Percentiles rank a stretch among this genome's conserved stretches.
Evolutionary conservation across 768 basidiomycete species (phyloP).

Genomic region (Amyloporia xantha): DNA sequence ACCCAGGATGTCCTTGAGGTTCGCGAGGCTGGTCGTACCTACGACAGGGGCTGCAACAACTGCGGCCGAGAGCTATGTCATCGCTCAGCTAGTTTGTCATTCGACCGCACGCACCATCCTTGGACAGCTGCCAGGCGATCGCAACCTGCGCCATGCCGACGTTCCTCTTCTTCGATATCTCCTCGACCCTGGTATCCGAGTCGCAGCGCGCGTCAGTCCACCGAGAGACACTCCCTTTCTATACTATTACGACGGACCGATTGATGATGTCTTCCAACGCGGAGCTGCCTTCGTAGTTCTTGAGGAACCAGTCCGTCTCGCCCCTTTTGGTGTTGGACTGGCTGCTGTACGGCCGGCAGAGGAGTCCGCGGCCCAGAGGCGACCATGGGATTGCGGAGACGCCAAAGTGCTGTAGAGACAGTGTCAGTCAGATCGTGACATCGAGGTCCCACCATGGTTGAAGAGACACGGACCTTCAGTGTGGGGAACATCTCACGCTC

Average conservation of each 20-base stretch:
- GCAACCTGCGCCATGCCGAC: constrained; percentile 35
- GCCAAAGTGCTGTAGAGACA: constrained; percentile 5
- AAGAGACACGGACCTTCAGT: constrained; percentile 25
- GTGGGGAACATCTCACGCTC: constrained; percentile 53
- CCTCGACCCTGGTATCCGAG: background rate
- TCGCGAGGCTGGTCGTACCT: constrained; percentile 31
- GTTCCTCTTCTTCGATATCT: constrained; percentile 30
- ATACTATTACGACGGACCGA: constrained; percentile 1
- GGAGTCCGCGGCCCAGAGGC: constrained; percentile 28
- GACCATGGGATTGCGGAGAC: constrained; percentile 33
- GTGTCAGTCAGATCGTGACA: background rate
- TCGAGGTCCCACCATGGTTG: background rate
- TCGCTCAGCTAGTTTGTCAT: background rate
- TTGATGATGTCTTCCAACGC: constrained; percentile 11
- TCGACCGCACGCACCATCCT: constrained; percentile 2
- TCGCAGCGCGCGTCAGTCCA: background rate
- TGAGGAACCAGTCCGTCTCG: constrained; percentile 16
- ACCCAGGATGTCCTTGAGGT: constrained; percentile 35
- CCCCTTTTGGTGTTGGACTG: constrained; percentile 13
- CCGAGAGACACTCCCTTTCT: background rate
- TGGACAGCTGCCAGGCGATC: constrained; percentile 26
- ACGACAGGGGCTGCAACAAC: constrained; percentile 33
- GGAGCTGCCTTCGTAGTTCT: constrained; percentile 5
- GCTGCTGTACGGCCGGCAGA: constrained; percentile 20
- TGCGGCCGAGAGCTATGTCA: background rate